Base-by-base conservation (phyloP, 1,139 yeast genomes). In the Yamadazyma sp. region DNA sequence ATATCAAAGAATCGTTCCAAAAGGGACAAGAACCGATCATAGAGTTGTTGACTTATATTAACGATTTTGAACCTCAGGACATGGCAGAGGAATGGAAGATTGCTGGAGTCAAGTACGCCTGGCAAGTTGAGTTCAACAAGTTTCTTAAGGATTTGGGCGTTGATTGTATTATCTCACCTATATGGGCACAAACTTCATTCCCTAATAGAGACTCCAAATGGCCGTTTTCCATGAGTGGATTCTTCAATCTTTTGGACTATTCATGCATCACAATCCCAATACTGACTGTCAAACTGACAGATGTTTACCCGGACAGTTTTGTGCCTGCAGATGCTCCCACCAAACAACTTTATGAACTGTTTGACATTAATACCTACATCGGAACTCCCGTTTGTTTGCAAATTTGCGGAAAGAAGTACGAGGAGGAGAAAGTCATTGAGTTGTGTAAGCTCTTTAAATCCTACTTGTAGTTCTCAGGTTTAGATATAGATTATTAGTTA, bases 221-320 rank as follows among this genome's bases (percentile, higher is more conserved):
- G 54, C 78, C 78, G 57, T 80, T 87, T 86, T 80, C 84, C 3
- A 80, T 80, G 61, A 77, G 85, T 6, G 59, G 82, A 1, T 67
- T 80, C 45, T 82, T 78, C 70, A 80, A 80, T 54, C 51, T 79
- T 34, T 54, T 78, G 44, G 85, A 80, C 51, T 64, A 73, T 48
- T 80, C 85, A 22, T 65, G 75, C 31, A 68, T 78, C 39, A 67
- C 70, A 4, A 61, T 76, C 80, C 22, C 61, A 73, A 47, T 62
- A 53, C 47, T 81, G 73, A 50, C 80, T 76, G 54, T 69, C 64
- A 8, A 43, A 44, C 20, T 2, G 3, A 39, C 55, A 15, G 72
- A 67, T 47, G 49, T 48, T 32, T 65, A 68, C 65, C 62, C 51
- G 13, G 53, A 47, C 12, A 47, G 49, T 22, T 61, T 57, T 32